These are phyloP conservation scores for Serendipita sp. DNA, from an alignment of 768 basidiomycete species.

Conservation along the genomic window DNA sequence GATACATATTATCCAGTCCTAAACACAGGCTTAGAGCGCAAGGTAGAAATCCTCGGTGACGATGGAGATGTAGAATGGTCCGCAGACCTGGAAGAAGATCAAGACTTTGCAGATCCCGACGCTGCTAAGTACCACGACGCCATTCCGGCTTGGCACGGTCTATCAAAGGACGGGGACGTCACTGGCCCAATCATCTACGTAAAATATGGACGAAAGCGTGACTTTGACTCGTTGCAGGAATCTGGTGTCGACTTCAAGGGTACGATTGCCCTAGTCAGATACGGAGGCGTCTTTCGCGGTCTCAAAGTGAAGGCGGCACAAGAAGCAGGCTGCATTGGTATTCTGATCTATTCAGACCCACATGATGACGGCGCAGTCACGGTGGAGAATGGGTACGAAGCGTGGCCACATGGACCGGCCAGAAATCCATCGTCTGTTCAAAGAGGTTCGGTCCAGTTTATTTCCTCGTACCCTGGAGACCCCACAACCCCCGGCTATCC, in stretches of 20 bases:
- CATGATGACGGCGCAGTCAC: slow-evolving; percentile 73
- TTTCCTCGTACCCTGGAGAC: slow-evolving; percentile 53
- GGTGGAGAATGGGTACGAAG: slow-evolving; percentile 52
- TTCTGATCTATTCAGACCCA: slow-evolving; percentile 73
- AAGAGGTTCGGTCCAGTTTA: slow-evolving; percentile 65
- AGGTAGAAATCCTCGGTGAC: slow-evolving; percentile 46
- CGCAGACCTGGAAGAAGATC: slow-evolving; percentile 58
- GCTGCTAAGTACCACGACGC: slow-evolving; percentile 48
- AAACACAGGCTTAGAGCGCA: slow-evolving; percentile 58
- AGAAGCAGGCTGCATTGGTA: slow-evolving; percentile 61
- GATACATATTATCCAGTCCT: slow-evolving; percentile 79
- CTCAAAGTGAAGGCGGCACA: slow-evolving; percentile 78
- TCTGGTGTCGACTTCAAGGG: slow-evolving; percentile 59
- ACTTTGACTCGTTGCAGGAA: slow-evolving; percentile 48
- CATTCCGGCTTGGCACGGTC: slow-evolving; percentile 75
- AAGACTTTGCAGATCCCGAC: slow-evolving; percentile 57
- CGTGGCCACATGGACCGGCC: slow-evolving; percentile 30
- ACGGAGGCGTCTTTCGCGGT: slow-evolving; percentile 65
- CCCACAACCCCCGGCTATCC: slow-evolving; percentile 82
- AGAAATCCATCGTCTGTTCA: slow-evolving; percentile 72
- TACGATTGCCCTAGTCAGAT: slow-evolving; percentile 63
- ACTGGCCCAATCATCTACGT: slow-evolving; percentile 58
- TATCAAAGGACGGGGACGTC: slow-evolving; percentile 62
- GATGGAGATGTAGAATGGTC: slow-evolving; percentile 41
- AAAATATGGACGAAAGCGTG: slow-evolving; percentile 62